phyloP scores from a whole-genome alignment of 768 basidiomycete species.

The Cyclocybe cylindracea region DNA sequence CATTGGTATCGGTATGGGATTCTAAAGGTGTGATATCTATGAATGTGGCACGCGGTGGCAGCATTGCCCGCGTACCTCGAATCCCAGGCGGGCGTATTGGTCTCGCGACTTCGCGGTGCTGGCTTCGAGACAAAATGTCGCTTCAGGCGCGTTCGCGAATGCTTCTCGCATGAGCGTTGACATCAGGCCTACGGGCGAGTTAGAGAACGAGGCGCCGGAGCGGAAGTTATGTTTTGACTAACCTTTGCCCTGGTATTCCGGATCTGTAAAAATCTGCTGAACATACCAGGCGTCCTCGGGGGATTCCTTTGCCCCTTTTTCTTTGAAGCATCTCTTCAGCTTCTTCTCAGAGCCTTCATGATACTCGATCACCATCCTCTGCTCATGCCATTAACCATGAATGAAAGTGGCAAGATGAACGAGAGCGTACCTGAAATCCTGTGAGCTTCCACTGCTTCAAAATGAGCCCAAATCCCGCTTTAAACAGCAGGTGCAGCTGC shows the following conservation, averaged over 20 bases:
- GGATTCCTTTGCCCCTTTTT: conserved; percentile 11
- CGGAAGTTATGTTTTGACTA: neutral
- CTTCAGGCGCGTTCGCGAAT: conserved; percentile 21
- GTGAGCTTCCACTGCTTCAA: conserved; percentile 19
- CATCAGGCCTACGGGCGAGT: conserved; percentile 21
- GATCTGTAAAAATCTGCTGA: conserved; percentile 24
- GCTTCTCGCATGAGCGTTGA: conserved; percentile 29
- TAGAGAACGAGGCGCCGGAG: neutral
- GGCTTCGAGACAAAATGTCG: conserved; percentile 26
- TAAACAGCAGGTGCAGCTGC: conserved; percentile 18
- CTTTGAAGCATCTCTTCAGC: conserved; percentile 19
- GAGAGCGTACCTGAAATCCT: conserved; percentile 17
- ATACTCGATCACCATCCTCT: conserved; percentile 25
- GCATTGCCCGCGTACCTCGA: conserved; percentile 19
- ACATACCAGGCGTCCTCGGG: conserved; percentile 31
- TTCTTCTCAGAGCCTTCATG: conserved; percentile 13
- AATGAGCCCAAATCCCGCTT: conserved; percentile 17
- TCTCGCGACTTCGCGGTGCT: conserved; percentile 27
- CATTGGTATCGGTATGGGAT: conserved; percentile 13
- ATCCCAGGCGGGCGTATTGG: conserved; percentile 31
- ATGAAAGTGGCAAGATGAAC: neutral
- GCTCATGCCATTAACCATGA: neutral
- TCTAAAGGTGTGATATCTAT: conserved; percentile 5
- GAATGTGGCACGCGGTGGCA: neutral
- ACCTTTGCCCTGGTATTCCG: conserved; percentile 30